Evolutionary conservation across 768 basidiomycete species (phyloP), one percentile per base, ranked within the genome.

Genomic region (Russula virescens): DNA sequence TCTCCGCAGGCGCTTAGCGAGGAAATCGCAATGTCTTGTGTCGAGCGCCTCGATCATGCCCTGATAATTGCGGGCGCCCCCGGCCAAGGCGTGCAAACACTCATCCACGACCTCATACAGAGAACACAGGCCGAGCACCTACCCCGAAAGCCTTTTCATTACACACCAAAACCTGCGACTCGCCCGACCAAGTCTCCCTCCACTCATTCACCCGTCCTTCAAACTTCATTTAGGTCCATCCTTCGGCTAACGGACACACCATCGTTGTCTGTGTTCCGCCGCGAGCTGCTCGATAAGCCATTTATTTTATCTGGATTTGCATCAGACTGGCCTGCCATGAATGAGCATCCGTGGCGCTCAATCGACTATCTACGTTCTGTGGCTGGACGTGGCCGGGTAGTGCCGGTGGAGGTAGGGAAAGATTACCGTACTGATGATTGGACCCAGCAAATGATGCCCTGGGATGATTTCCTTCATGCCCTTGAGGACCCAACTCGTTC

Each of bases 391-490:
- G 94, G 89, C 2, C 81, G 97, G 23, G 75, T 91, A 5, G 88
- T 98, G 1, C 97, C 96, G 6, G 86, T 98, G 8, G 96, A 98
- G 74, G 75, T 97, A 19, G 96, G 96, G 16, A 73, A 74, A 38
- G 89, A 94, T 70, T 98, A 98, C 73, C 84, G 91, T 31, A 75
- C 78, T 13, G 81, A 83, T 23, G 82, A 83, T 50, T 99, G 97
- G 97, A 80, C 81, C 1, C 96, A 96, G 72, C 74, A 75, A 66
- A 76, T 98, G 58, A 83, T 97, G 73, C 68, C 72, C 23, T 97
- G 93, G 85, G 84, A 89, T 40, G 78, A 77, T 1, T 94, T 98
- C 71, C 77, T 98, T 8, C 68, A 76, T 61, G 73, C 76, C 63
- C 68, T 86, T 38, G 66, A 58, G 58, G 45, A 25, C 8, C 43